Evolutionary conservation across 2,329 filamentous ascomycete species (phyloP), one percentile per base, ranked within the genome.

Genomic region (Bimuria novae-zelandiae): DNA sequence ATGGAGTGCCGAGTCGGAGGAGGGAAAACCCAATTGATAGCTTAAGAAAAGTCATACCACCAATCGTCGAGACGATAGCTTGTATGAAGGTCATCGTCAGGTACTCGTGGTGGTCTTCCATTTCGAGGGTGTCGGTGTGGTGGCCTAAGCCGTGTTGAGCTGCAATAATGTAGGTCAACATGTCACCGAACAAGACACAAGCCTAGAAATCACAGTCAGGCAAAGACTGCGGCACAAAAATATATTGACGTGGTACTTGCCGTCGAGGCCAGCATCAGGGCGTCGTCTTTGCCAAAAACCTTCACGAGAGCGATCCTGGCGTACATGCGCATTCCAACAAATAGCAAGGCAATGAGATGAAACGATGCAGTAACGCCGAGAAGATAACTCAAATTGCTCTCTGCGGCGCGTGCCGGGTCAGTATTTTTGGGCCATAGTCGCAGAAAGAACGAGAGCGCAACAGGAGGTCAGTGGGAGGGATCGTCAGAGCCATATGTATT

Each of bases 1-100:
- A n/a, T n/a, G n/a, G n/a, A n/a, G 37, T 40, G n/a, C 37, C 37
- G 37, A 40, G 21, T 4, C 37, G 37, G 10, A 40, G 21, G 21
- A 40, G 37, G 5, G 37, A 25, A 7, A 22, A 40, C 21, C 19
- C 37, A 14, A 40, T 40, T 4, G 37, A 40, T 23, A 40, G 7
- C 37, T 40, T 40, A 11, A 40, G 37, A n/a, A 40, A 25, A 2
- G 37, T 11, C 37, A 40, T 40, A 12, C 37, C 37, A 6, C 37
- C 37, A 40, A 40, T 40, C 6, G 37, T 40, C 21, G 37, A 40
- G 3, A 40, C 37, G 21, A 40, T 40, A 22, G 37, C 37, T 40
- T 40, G 37, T 40, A 40, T 40, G 21, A 40, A 40, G 19, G 37
- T 40, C 37, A 40, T 25, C 37, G 23, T 40, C 21, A 40, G 21